Evolutionary conservation across 2,329 filamentous ascomycete species (phyloP).

Genomic region (Trichothecium roseum): DNA sequence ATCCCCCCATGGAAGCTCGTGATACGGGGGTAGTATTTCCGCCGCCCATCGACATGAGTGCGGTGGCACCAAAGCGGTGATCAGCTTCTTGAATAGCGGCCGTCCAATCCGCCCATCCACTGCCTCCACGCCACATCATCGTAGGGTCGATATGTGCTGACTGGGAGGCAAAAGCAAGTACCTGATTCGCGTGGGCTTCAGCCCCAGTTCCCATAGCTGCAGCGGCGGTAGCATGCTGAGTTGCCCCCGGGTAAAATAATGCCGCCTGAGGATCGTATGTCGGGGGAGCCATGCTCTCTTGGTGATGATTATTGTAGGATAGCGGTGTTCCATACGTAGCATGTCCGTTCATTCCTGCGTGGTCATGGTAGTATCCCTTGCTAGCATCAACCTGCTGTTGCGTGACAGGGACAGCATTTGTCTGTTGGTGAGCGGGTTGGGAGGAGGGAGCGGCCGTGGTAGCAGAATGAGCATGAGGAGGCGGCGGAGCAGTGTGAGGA

Average conservation of each 20-base stretch:
- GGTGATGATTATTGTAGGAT: constrained; percentile 17
- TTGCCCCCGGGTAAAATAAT: constrained; percentile 17
- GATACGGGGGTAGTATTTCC: constrained; percentile 8
- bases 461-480: too few relatives aligned
- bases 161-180: constrained; percentile 29
- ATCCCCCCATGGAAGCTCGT: neutral
- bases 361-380: constrained; percentile 19
- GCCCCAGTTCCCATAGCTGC: constrained; percentile 12
- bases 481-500: too few relatives aligned
- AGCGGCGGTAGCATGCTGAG: constrained; percentile 10
- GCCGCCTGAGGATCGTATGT: constrained; percentile 15
- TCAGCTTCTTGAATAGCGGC: constrained; percentile 38
- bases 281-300: constrained; percentile 10
- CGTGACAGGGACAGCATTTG: neutral
- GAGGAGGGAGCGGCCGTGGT: too few relatives aligned
- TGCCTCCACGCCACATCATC: constrained; percentile 26
- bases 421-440: neutral
- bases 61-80: constrained; percentile 37
- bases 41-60: constrained; percentile 35
- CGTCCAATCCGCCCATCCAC: constrained; percentile 46
- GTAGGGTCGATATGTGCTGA: constrained; percentile 17
- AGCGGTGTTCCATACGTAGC: constrained; percentile 16
- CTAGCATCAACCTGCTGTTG: neutral
- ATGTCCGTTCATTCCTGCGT: constrained; percentile 13
- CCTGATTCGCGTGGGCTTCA: constrained; percentile 20